These are phyloP conservation scores for Phanerochaete carnosa DNA, from an alignment of 768 basidiomycete species.

Conservation along the genomic window DNA sequence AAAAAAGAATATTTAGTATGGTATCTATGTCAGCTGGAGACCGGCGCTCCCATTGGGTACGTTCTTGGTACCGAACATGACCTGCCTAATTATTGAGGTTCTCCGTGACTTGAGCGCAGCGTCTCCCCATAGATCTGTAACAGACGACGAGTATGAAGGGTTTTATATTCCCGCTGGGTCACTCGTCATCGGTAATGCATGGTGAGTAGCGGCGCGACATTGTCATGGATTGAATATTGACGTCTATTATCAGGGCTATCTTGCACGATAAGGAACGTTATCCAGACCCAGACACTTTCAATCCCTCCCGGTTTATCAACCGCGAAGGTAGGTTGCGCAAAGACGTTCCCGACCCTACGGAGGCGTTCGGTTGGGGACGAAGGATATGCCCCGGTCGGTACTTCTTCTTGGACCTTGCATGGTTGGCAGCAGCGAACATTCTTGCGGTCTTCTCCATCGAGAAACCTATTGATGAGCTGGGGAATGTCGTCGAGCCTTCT, in stretches of 20 bases:
- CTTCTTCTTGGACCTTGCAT: not conserved
- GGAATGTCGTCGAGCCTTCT: not conserved
- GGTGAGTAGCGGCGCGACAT: no score
- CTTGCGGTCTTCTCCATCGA: not conserved
- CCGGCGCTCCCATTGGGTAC: no score
- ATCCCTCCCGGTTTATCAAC: slow-evolving; percentile 20
- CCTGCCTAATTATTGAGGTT: no score
- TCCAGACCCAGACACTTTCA: slow-evolving; percentile 17
- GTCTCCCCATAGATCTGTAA: not conserved
- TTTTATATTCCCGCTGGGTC: not conserved
- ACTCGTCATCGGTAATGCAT: not conserved
- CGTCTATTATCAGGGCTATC: slow-evolving; percentile 17
- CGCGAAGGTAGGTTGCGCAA: slow-evolving; percentile 15
- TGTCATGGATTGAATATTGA: no score
- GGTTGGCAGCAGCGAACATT: not conserved
- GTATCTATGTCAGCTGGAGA: no score
- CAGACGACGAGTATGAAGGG: not conserved
- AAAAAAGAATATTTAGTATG: no score
- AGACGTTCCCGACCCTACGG: no score
- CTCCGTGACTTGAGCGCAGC: not conserved
- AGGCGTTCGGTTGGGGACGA: slow-evolving; percentile 13
- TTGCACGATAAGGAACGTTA: slow-evolving; percentile 17
- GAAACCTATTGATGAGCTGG: not conserved
- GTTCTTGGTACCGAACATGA: no score
- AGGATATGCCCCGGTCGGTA: not conserved